A percentile compares a stretch with the other conserved stretches of the same genome.
These are phyloP conservation scores for Collybia mongolica DNA, from an alignment of 768 basidiomycete genomes.

Conservation along the genomic window DNA sequence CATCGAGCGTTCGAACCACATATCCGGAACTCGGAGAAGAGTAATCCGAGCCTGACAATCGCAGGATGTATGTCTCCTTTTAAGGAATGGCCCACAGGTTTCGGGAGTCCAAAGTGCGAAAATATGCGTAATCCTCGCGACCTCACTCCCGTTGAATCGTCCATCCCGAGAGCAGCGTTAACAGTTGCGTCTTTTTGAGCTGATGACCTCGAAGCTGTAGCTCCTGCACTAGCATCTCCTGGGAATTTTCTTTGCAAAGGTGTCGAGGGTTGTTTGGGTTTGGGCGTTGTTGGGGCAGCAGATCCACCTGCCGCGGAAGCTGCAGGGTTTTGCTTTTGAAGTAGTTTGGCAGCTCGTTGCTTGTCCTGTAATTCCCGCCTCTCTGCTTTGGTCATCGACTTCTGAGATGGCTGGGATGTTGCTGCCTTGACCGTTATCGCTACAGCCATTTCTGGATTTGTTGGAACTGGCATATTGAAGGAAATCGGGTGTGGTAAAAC, in stretches of 20 bases:
- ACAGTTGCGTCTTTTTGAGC: conserved; percentile 23
- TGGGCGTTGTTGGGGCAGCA: conserved; percentile 17
- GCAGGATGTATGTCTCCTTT: conserved; percentile 92
- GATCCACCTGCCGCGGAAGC: conserved; percentile 18
- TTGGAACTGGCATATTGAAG: conserved; percentile 31
- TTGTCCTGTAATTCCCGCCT: conserved; percentile 76
- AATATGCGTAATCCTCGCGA: conserved; percentile 79
- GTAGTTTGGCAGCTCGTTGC: conserved; percentile 75
- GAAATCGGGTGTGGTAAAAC: not conserved
- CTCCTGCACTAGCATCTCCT: conserved; percentile 22
- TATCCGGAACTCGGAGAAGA: conserved; percentile 91
- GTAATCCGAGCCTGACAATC: conserved; percentile 81
- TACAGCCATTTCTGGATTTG: conserved; percentile 15
- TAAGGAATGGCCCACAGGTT: conserved; percentile 45
- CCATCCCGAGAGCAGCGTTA: conserved; percentile 16
- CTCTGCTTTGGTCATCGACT: conserved; percentile 79
- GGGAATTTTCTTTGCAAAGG: conserved; percentile 30
- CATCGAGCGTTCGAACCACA: conserved; percentile 95
- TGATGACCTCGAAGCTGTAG: conserved; percentile 6
- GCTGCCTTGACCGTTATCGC: conserved; percentile 6
- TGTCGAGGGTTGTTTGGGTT: conserved; percentile 26
- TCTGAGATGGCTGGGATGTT: conserved; percentile 47
- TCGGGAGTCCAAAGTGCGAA: conserved; percentile 81
- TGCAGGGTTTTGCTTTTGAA: conserved; percentile 35
- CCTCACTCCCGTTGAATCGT: conserved; percentile 32